Conservation (phyloP, 345 rosid genomes). For the Gossypium anomalum region DNA sequence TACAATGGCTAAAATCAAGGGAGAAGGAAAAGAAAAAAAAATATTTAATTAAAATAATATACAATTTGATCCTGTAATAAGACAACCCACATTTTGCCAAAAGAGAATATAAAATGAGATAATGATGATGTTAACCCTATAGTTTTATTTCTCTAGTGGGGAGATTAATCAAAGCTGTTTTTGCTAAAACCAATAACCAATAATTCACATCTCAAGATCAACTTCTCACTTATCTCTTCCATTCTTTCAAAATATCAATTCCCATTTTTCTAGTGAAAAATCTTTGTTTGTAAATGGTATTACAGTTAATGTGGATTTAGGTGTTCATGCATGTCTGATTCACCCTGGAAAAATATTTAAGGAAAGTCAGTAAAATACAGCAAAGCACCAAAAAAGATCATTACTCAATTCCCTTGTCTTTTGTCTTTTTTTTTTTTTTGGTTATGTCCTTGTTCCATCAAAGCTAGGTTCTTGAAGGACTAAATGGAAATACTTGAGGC, state of each 20-base stretch:
- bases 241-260: background rate
- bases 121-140: background rate
- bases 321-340: background rate
- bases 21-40: background rate
- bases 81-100: background rate
- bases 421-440: background rate
- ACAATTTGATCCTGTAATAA: background rate
- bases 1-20: no score
- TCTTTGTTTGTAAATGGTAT: background rate
- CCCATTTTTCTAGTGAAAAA: background rate
- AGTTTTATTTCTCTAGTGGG: background rate
- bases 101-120: background rate
- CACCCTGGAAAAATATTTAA: background rate
- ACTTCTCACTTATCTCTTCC: background rate
- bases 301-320: background rate
- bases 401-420: no score
- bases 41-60: background rate
- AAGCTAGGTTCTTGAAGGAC: background rate
- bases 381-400: background rate
- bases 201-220: background rate
- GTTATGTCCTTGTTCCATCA: background rate
- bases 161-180: background rate
- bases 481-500: background rate
- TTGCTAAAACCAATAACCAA: background rate
- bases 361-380: background rate